Conservation (phyloP, 169 alveolate species). For the Plasmodium knowlesi region DNA sequence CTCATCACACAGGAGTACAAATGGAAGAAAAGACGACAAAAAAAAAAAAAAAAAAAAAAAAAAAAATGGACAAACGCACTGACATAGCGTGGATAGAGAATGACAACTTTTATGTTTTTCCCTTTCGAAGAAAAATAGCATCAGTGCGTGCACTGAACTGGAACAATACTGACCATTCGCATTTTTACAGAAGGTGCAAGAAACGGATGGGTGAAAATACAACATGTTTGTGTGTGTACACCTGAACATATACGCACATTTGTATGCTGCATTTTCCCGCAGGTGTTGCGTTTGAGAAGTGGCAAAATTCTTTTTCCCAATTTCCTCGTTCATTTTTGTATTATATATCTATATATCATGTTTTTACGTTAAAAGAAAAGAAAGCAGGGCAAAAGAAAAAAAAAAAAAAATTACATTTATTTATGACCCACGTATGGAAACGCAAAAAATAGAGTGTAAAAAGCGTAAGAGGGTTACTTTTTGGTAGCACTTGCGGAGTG, state of each 20-base stretch:
- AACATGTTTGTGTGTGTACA: neutral
- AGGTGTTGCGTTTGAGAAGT: neutral
- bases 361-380: neutral
- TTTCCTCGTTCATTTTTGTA: neutral
- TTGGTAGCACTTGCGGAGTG: neutral
- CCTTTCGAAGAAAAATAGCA: neutral
- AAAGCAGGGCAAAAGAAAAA: neutral
- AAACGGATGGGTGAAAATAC: neutral
- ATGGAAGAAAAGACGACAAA: neutral
- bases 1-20: neutral
- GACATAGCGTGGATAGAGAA: neutral
- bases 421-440: neutral
- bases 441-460: neutral
- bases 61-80: neutral
- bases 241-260: neutral
- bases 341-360: neutral
- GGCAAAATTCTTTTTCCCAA: neutral
- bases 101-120: neutral
- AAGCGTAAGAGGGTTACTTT: neutral
- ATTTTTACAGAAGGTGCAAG: neutral
- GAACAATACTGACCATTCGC: neutral
- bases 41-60: neutral
- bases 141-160: neutral
- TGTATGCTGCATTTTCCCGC: neutral
- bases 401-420: neutral